Evolutionary conservation across 1,284 basidiomycete species (phyloP), one percentile per base, ranked within the genome.

Genomic region (Cryptococcus sp.): DNA sequence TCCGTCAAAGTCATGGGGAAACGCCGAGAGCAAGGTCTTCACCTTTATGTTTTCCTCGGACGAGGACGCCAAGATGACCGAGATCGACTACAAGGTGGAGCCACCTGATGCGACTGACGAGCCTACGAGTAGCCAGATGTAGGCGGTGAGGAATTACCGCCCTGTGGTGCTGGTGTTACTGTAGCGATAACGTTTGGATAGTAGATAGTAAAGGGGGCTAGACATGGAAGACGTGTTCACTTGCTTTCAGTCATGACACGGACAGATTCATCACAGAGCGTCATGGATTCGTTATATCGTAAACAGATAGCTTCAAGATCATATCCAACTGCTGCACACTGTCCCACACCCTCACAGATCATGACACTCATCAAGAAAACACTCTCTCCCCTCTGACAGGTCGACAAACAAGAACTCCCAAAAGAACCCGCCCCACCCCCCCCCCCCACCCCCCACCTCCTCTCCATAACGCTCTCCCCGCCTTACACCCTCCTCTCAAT

Each of bases 11-110:
- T 62, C 63, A 9, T 77, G 76, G 75, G 64, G 53, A 21, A 78
- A 78, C 55, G 70, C 75, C 56, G 72, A 78, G 52, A 61, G 69
- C 33, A 63, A 64, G 48, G 59, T 70, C 16, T 78, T 68, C 59
- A 68, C 68, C 1, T 78, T 78, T 56, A 48, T 21, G 5, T 61
- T 61, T 1, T 57, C 60, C 13, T 60, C 63, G 37, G 73, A 76
- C 53, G 62, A 67, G 1, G 70, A 73, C 13, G 72, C 72, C 0
- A 36, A 39, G 9, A 48, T 78, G 45, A 61, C 68, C 1, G 61
- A 65, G 51, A 45, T 71, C 21, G 56, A 57, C 24, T 15, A 43
- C 11, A 53, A 62, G n/a, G 60, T 55, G 21, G 50, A 61, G 37
- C 53, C 59, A 3, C 49, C 45, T 36, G 54, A 58, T 23, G 54